Evolutionary conservation across 2,329 filamentous ascomycete genomes (phyloP).

Genomic region (Pseudogymnoascus destructans): DNA sequence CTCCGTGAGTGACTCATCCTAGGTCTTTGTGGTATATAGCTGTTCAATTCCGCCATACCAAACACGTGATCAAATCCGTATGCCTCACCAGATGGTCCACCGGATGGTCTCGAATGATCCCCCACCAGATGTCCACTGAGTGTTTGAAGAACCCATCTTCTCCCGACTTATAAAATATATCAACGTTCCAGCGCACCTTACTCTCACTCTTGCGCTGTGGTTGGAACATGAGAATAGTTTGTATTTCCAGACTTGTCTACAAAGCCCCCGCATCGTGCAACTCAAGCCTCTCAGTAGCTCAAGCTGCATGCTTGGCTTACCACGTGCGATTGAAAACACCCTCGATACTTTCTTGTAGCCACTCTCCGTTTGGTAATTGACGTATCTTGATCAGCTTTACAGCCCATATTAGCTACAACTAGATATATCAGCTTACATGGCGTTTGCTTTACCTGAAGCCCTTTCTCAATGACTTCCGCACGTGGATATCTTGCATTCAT

Average conservation of each 20-base stretch:
- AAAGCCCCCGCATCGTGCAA: constrained; percentile 5
- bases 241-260: neutral
- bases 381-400: constrained; percentile 66
- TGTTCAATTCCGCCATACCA: too few relatives aligned
- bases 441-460: constrained; percentile 31
- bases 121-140: too few relatives aligned
- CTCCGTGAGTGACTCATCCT: too few relatives aligned
- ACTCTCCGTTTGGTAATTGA: constrained; percentile 76
- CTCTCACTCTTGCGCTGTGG: constrained; percentile 9
- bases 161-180: too few relatives aligned
- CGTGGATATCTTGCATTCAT: constrained; percentile 71
- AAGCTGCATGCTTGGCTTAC: neutral
- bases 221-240: constrained; percentile 6
- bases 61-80: too few relatives aligned
- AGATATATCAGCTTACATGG: neutral
- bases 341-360: constrained; percentile 85
- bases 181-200: neutral
- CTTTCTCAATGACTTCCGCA: constrained; percentile 53
- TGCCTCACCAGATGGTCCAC: too few relatives aligned
- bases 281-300: neutral
- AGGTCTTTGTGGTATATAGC: too few relatives aligned
- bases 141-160: too few relatives aligned
- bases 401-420: neutral
- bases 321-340: constrained; percentile 81
- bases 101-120: too few relatives aligned